Conservation (phyloP, 2,329 filamentous ascomycete genomes). For the Albifimbria verrucaria region DNA sequence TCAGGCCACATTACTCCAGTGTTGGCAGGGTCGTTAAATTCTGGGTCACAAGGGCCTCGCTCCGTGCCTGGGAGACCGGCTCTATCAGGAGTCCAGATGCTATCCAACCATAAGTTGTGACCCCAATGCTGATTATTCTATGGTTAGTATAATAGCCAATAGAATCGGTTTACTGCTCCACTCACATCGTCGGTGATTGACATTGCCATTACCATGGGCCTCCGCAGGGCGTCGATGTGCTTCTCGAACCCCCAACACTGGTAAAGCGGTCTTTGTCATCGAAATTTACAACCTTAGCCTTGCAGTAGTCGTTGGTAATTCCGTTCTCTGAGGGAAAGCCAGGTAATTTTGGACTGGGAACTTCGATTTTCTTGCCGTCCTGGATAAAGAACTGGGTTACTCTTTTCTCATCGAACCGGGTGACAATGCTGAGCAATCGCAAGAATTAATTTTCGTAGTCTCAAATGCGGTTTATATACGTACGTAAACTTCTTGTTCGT, state of each 20-base stretch:
- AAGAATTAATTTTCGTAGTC: background rate
- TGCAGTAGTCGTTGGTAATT: slow-evolving; percentile 56
- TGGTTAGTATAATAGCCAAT: background rate
- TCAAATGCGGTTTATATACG: background rate
- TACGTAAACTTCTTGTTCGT: slow-evolving; percentile 51
- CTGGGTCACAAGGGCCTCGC: background rate
- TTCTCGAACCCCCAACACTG: slow-evolving; percentile 52
- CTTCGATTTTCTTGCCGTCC: slow-evolving; percentile 50
- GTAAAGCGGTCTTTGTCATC: slow-evolving; percentile 48
- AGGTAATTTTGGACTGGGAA: slow-evolving; percentile 26
- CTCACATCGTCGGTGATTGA: slow-evolving; percentile 47
- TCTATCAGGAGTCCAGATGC: slow-evolving; percentile 44
- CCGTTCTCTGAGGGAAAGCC: slow-evolving; percentile 53
- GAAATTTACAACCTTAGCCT: slow-evolving; percentile 51
- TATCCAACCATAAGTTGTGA: slow-evolving; percentile 61
- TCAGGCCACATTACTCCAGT: slow-evolving; percentile 3
- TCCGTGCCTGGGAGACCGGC: background rate
- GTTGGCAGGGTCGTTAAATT: background rate
- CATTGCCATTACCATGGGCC: slow-evolving; percentile 64
- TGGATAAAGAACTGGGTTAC: slow-evolving; percentile 62
- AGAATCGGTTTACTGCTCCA: background rate
- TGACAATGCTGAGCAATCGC: slow-evolving; percentile 45
- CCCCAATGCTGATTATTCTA: background rate
- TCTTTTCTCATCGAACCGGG: slow-evolving; percentile 49
- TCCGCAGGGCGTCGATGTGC: slow-evolving; percentile 51